Percentiles rank a stretch among this genome's conserved stretches.
phyloP scores from a whole-genome alignment of 495 filamentous ascomycete species.

The Rusavskia elegans region DNA sequence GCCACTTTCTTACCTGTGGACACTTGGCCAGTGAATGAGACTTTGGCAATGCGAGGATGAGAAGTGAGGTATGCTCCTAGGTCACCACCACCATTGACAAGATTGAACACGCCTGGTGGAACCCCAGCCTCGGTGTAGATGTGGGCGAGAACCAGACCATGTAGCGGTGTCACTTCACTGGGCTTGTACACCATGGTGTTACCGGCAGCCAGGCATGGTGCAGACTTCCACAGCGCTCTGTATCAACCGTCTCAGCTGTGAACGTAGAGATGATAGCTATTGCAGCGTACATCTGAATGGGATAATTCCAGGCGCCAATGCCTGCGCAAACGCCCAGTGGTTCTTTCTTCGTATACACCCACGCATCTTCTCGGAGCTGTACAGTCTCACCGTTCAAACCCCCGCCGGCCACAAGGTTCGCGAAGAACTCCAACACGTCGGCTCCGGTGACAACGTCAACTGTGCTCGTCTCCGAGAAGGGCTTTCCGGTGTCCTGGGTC shows the following conservation, averaged over 20 bases:
- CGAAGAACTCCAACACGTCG: slow-evolving; percentile 65
- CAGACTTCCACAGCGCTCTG: slow-evolving; percentile 69
- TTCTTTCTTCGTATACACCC: slow-evolving; percentile 61
- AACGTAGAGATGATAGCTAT: not conserved
- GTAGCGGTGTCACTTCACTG: slow-evolving; percentile 64
- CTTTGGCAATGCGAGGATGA: slow-evolving; percentile 57
- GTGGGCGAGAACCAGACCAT: slow-evolving; percentile 50
- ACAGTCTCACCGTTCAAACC: slow-evolving; percentile 54
- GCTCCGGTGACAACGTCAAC: slow-evolving; percentile 62
- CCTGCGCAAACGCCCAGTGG: slow-evolving; percentile 62
- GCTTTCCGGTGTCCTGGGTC: slow-evolving; percentile 60
- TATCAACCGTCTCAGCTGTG: not conserved
- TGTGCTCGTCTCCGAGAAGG: slow-evolving; percentile 56
- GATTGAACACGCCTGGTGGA: slow-evolving; percentile 67
- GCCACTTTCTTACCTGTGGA: slow-evolving; percentile 62
- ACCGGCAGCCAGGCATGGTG: slow-evolving; percentile 64
- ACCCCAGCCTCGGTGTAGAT: slow-evolving; percentile 59
- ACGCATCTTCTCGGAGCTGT: slow-evolving; percentile 50
- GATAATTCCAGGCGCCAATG: slow-evolving; percentile 78
- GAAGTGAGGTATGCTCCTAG: slow-evolving; percentile 53
- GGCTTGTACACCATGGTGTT: slow-evolving; percentile 84
- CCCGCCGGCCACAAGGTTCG: slow-evolving; percentile 52
- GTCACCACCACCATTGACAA: slow-evolving; percentile 57
- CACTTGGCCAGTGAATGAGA: slow-evolving; percentile 74
- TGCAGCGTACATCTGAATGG: slow-evolving; percentile 51